These are phyloP conservation scores for Aspergillus felis DNA, from an alignment of 2,329 filamentous ascomycete genomes.

Conservation along the genomic window DNA sequence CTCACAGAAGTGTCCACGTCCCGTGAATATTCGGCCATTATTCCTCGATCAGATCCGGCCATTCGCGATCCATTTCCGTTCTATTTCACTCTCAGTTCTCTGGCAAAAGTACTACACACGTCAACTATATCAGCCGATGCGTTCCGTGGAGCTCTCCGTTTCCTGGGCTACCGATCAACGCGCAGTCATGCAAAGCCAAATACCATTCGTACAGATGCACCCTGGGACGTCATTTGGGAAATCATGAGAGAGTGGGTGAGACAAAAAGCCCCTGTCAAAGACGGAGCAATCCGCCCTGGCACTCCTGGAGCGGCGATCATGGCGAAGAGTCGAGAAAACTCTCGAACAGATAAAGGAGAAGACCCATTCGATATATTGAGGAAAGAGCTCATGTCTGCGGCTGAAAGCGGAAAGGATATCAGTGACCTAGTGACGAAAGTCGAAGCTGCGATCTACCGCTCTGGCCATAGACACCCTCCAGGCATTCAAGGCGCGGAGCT, in stretches of 20 bases:
- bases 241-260: slow-evolving; percentile 88
- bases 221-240: slow-evolving; percentile 87
- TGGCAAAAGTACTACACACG: slow-evolving; percentile 75
- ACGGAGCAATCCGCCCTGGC: slow-evolving; percentile 64
- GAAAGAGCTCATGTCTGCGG: slow-evolving; percentile 33
- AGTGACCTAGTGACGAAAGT: slow-evolving; percentile 40
- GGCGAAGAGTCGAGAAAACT: slow-evolving; percentile 37
- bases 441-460: slow-evolving; percentile 43
- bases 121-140: slow-evolving; percentile 73
- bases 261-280: slow-evolving; percentile 74
- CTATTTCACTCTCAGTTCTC: slow-evolving; percentile 72
- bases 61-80: slow-evolving; percentile 73
- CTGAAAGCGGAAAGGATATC: slow-evolving; percentile 31
- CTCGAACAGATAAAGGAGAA: slow-evolving; percentile 27
- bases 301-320: slow-evolving; percentile 70
- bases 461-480: slow-evolving; percentile 22
- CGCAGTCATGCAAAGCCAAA: slow-evolving; percentile 86
- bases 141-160: slow-evolving; percentile 74
- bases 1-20: slow-evolving; percentile 9
- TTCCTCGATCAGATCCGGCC: slow-evolving; percentile 55
- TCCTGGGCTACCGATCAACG: slow-evolving; percentile 76
- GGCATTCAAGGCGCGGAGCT: not conserved
- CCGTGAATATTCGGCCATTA: slow-evolving; percentile 28
- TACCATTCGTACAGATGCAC: slow-evolving; percentile 89
- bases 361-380: slow-evolving; percentile 32